Percentiles rank a stretch among this genome's conserved stretches.
Conservation (phyloP, 2,329 filamentous ascomycete genomes). For the Paramyrothecium roridum region DNA sequence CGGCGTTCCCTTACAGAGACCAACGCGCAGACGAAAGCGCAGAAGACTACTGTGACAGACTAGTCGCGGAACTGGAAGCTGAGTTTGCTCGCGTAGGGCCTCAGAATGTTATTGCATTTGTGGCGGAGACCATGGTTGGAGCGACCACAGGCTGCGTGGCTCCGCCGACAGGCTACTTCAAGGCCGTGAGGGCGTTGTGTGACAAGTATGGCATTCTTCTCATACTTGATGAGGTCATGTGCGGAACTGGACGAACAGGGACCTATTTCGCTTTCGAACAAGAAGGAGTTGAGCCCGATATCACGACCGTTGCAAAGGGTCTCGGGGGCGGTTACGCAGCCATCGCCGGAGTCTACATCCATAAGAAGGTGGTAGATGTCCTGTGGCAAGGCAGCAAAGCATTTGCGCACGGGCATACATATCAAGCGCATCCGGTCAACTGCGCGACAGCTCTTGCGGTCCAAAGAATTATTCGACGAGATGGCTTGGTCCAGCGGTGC, state of each 20-base stretch:
- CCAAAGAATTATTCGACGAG: conserved; percentile 32
- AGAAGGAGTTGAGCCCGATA: conserved; percentile 47
- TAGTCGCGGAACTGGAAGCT: conserved; percentile 33
- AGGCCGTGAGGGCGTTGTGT: conserved; percentile 46
- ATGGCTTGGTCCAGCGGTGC: conserved; percentile 21
- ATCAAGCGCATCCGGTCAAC: conserved; percentile 33
- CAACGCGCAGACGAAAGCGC: conserved; percentile 4
- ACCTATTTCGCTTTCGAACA: conserved; percentile 56
- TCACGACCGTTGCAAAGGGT: conserved; percentile 58
- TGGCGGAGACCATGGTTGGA: conserved; percentile 41
- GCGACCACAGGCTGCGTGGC: conserved; percentile 49
- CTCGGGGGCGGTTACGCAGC: conserved; percentile 55
- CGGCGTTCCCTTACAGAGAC: conserved; percentile 8
- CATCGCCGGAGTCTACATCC: conserved; percentile 54
- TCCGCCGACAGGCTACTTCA: conserved; percentile 46
- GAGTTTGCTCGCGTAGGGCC: conserved; percentile 41
- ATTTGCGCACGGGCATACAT: conserved; percentile 58
- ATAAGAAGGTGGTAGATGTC: conserved; percentile 17
- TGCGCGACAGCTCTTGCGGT: conserved; percentile 37
- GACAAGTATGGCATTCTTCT: conserved; percentile 48
- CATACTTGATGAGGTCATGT: conserved; percentile 60
- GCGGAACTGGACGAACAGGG: conserved; percentile 57
- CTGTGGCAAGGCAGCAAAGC: conserved; percentile 11
- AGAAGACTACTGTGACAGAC: conserved; percentile 4
- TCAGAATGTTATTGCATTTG: conserved; percentile 36